Base-by-base conservation (phyloP, 352 stramenopile species). In the Globisporangium sylvaticum region DNA sequence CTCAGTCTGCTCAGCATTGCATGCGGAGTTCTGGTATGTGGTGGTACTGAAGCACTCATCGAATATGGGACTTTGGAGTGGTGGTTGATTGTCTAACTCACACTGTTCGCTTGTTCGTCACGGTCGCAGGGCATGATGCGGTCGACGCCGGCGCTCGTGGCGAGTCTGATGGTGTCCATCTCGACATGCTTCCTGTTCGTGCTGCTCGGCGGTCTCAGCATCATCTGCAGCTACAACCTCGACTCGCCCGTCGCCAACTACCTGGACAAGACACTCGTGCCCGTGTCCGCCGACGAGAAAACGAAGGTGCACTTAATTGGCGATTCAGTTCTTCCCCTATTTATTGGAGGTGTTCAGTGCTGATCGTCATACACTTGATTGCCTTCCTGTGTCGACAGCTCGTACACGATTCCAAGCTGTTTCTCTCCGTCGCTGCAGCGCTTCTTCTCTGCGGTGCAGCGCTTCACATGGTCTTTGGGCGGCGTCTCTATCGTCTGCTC, bases 101-200 rank as follows among this genome's bases (percentile, higher is more conserved):
- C 7, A 18, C 42, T 58, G 8, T 10, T 22, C 14, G n/a, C 25
- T 22, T 22, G 27, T 2, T 58, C 2, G 1, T 37, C 3, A 27
- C n/a, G n/a, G n/a, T n/a, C n/a, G n/a, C 44, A 69, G 64, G 64
- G 64, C 0, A 44, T 69, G 56, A 60, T 69, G 54, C 77, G 75
- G 27, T 84, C 80, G 6, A 91, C 83, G 4, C 80, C 85, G 8
- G 65, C 78, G 5, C 66, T 78, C 29, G 69, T 91, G 3, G 48
- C 65, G n/a, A 90, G 80, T 54, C 74, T 91, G 24, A 87, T 90
- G 64, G 31, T 87, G 10, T 64, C 75, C 1, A 73, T 89, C 62
- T 78, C 72, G 9, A 71, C 73, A n/a, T 71, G 73, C 37, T 89
- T 89, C 58, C 72, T 67, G 5, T 83, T 74, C 58, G 67, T 81